A percentile compares a stretch with the other conserved stretches of the same genome.
Conservation (phyloP, 768 basidiomycete species). For the Amanita rubescens region DNA sequence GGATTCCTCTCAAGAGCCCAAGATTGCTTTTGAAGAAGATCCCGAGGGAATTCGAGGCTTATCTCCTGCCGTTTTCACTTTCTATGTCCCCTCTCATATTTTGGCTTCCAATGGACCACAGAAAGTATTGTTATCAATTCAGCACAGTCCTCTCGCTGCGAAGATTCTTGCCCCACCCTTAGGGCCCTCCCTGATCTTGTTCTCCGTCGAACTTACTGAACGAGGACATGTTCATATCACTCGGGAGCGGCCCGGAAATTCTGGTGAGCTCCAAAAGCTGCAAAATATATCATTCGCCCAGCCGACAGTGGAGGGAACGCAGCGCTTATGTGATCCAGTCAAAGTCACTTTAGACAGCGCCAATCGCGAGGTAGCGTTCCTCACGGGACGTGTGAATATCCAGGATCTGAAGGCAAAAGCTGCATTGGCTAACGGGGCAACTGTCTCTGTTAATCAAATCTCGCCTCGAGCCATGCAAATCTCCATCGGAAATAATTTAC, state of each 20-base stretch:
- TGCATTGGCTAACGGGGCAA: slow-evolving; percentile 15
- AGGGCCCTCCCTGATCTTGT: slow-evolving; percentile 18
- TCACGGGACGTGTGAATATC: slow-evolving; percentile 19
- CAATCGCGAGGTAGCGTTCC: background rate
- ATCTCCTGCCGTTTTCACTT: slow-evolving; percentile 17
- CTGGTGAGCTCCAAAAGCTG: slow-evolving; percentile 2
- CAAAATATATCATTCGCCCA: background rate
- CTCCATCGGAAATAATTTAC: slow-evolving; percentile 17
- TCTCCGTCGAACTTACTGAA: slow-evolving; percentile 19
- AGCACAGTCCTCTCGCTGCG: background rate
- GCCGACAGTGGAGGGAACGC: background rate
- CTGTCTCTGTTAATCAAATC: slow-evolving; percentile 18
- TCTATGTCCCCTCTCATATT: slow-evolving; percentile 19
- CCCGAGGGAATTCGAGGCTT: slow-evolving; percentile 13
- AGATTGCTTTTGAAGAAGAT: slow-evolving; percentile 14
- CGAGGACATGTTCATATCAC: slow-evolving; percentile 16
- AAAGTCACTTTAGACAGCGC: background rate
- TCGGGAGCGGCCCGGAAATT: slow-evolving; percentile 4
- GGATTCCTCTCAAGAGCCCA: slow-evolving; percentile 6
- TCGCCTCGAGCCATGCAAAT: slow-evolving; percentile 26
- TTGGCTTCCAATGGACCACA: slow-evolving; percentile 9
- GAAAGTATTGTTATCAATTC: slow-evolving; percentile 12
- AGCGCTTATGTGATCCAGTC: background rate
- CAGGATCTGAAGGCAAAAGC: slow-evolving; percentile 9
- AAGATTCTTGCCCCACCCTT: slow-evolving; percentile 13